Evolutionary conservation across 768 basidiomycete species (phyloP), one percentile per base, ranked within the genome.

Genomic region (Russula virescens): DNA sequence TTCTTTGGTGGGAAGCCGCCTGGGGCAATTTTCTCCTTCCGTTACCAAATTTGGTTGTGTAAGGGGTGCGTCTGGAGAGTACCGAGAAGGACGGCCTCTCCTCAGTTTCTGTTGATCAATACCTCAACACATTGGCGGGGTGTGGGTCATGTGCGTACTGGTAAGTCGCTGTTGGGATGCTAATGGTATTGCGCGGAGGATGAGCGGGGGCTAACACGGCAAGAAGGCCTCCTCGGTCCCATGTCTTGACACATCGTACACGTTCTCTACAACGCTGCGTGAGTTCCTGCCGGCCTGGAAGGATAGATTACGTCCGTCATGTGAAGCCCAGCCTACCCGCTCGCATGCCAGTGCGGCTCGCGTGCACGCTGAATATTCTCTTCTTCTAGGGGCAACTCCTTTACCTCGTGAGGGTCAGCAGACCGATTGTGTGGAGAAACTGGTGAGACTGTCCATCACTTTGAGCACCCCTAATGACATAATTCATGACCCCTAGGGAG

Each of bases 251-350:
- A 59, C 62, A 59, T 62, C 55, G 46, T 45, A 59, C 62, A 63
- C 58, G 58, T 63, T 63, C 62, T 48, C 46, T 40, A 49, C 25
- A 52, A 62, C 42, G 49, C 40, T 59, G 40, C 46, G 46, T 59
- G 58, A 49, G 50, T 59, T 54, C 58, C 46, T 54, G 31, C 45
- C 40, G 23, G 28, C 52, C 51, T 59, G 62, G 62, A 54, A 59
- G 48, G 52, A 54, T 43, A 63, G 46, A 63, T 63, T 63, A 63
- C 62, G 62, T 63, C 62, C 58, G 28, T 63, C 46, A 49, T 49
- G 40, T 49, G 45, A 34, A 34, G 28, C 31, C 8, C 31, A 8
- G 31, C 31, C 31, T 31, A 31, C 31, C 31, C 8, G 31, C 31
- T 4, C 31, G 31, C 31, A 31, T 31, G n/a, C n/a, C n/a, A n/a